Base-by-base conservation (phyloP, 495 filamentous ascomycete genomes). In the Lentithecium fluviatile region DNA sequence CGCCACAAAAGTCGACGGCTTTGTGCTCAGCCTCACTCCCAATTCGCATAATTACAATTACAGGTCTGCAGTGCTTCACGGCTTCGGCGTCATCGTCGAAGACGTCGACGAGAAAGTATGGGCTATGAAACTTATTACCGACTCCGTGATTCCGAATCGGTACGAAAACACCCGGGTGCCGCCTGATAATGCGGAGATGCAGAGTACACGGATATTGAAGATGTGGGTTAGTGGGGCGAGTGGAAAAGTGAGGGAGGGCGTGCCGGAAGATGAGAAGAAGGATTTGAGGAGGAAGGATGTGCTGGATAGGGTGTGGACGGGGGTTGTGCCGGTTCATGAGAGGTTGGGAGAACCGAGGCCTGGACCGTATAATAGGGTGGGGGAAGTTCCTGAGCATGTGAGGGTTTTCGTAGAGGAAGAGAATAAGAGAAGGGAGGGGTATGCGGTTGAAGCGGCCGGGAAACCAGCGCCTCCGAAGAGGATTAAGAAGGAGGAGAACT, bases 41-140 rank as follows among this genome's bases (percentile, higher is more conserved):
- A 86, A 87, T 75, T 78, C 79, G 20, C 89, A 95, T 76, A 88
- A 80, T 70, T 91, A 88, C 77, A 96, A 95, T 76, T 96, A 92
- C 75, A 88, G 89, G 61, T 88, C 85, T 36, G 90, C 87, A 8
- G 74, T 88, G 21, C 78, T 95, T n/a, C 88, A 91, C 68, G 91
- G 91, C 5, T 82, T 83, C 66, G 91, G 87, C 10, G 74, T 70
- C 0, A 70, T 87, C 5, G 90, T 96, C 23, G 80, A 79, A 6
- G 53, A 83, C 85, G 70, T 73, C 2, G 81, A 77, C 10, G 91
- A 95, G 71, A 92, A 93, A 70, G 71, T 90, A 3, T 95, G 81
- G 76, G 91, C 91, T 2, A 89, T 96, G 88, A 73, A 86, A 61
- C 75, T 89, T 23, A 83, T 96, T 66, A 96, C 91, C 3, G 80